A percentile compares a stretch with the other conserved stretches of the same genome.
These are phyloP conservation scores for Ceratocystiopsis minuta DNA, from an alignment of 2,329 filamentous ascomycete species.

Conservation along the genomic window DNA sequence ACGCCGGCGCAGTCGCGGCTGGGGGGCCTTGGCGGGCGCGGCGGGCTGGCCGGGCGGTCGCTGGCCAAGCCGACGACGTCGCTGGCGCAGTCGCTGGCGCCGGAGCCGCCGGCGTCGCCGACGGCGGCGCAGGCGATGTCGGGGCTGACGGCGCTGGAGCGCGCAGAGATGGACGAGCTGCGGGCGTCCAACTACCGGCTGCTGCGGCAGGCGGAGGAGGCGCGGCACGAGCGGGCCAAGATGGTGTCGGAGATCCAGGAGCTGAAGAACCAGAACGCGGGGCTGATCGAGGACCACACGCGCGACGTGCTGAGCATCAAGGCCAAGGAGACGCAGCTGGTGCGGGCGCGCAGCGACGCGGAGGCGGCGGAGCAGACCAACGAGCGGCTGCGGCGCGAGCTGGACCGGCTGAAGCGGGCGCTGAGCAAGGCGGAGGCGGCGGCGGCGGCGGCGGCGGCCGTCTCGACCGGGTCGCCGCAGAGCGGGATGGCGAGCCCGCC, in stretches of 20 bases:
- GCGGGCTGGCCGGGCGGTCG: constrained; percentile 71
- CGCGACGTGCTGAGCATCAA: constrained; percentile 91
- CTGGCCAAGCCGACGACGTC: constrained; percentile 51
- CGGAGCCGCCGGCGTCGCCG: constrained; percentile 32
- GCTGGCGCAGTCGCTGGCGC: constrained; percentile 29
- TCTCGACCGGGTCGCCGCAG: background rate
- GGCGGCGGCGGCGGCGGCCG: constrained; percentile 20
- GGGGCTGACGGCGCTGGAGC: constrained; percentile 60
- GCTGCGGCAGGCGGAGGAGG: constrained; percentile 56
- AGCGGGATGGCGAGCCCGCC: constrained; percentile 13
- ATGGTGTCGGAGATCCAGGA: constrained; percentile 79
- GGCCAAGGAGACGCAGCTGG: constrained; percentile 92
- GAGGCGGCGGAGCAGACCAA: constrained; percentile 78
- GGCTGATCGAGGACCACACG: constrained; percentile 92
- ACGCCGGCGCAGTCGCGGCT: constrained; percentile 42
- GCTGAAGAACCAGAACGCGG: constrained; percentile 90
- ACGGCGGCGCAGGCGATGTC: constrained; percentile 28
- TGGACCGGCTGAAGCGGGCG: constrained; percentile 85
- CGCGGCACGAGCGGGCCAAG: constrained; percentile 64
- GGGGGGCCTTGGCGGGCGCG: constrained; percentile 46
- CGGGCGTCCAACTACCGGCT: constrained; percentile 68
- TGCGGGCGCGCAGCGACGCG: constrained; percentile 75
- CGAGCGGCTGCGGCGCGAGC: constrained; percentile 67
- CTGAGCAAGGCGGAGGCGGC: constrained; percentile 44
- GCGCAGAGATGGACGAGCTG: constrained; percentile 82